Evolutionary conservation across 106 monocot species (phyloP), one percentile per base, ranked within the genome.

Genomic region (Dioscorea dumetorum): DNA sequence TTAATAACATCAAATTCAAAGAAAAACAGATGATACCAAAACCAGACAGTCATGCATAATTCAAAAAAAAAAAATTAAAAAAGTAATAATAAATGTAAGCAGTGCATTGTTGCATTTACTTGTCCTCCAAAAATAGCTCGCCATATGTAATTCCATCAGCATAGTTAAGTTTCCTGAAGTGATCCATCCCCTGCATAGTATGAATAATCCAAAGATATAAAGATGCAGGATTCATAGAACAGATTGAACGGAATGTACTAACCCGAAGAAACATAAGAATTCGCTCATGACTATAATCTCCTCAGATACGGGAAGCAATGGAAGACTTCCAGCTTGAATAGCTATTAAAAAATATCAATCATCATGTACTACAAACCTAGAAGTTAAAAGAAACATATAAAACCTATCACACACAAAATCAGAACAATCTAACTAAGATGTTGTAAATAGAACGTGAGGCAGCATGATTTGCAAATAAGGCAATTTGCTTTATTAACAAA

Each of bases 201-300:
- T 41, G 10, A 41, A 41, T 41, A 41, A 41, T 41, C 41, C 41
- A 41, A 41, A 41, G 41, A 41, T 41, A 41, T 41, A 41, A 41
- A 41, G 41, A 41, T 41, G 41, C 41, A 41, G 41, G 10, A 41
- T 5, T 8, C 9, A 41, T 41, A 10, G 41, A 6, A 6, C 6
- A 41, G 10, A 41, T 41, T 41, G 3, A 3, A 74, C 12, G 33
- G 28, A 51, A 23, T 21, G 31, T 60, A 64, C 68, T 65, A 50
- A 95, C 95, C 86, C 91, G 95, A 72, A 91, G 95, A 63, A 82
- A 80, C 91, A 95, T 95, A 31, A 95, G 72, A 60, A 95, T 95
- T 8, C 95, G 76, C 78, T 95, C 95, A 61, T 91, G 88, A 24
- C 95, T 91, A 80, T 95, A 91, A 95, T 88, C 67, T 95, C 95